These are phyloP conservation scores for Tulasnella sp. DNA, from an alignment of 768 basidiomycete species.

Conservation along the genomic window DNA sequence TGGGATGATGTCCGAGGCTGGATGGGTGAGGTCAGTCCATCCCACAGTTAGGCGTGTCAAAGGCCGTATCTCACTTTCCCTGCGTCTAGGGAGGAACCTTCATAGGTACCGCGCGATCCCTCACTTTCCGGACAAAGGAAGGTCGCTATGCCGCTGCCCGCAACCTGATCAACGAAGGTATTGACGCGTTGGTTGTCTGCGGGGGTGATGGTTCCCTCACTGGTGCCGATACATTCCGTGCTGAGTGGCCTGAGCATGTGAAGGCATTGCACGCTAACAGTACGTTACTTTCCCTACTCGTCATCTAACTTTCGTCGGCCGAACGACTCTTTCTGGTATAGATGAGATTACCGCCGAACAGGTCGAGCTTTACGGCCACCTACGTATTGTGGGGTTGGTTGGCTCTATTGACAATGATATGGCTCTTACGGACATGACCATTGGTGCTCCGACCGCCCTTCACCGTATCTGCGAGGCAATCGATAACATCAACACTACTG, in stretches of 20 bases:
- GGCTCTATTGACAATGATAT: slow-evolving; percentile 99
- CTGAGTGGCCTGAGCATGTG: slow-evolving; percentile 88
- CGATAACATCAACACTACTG: slow-evolving; percentile 96
- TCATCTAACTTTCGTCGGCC: not conserved
- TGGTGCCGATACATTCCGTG: slow-evolving; percentile 85
- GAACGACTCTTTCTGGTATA: slow-evolving; percentile 22
- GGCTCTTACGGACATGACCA: slow-evolving; percentile 94
- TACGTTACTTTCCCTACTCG: slow-evolving; percentile 24
- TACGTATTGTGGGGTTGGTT: slow-evolving; percentile 95
- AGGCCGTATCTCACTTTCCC: slow-evolving; percentile 1
- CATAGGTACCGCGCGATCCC: slow-evolving; percentile 85
- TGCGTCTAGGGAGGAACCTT: slow-evolving; percentile 71
- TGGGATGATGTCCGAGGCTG: slow-evolving; percentile 98
- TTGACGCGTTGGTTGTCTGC: slow-evolving; percentile 92
- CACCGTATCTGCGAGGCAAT: slow-evolving; percentile 96
- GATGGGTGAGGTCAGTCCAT: slow-evolving; percentile 61
- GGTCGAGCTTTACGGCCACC: slow-evolving; percentile 56
- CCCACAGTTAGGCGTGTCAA: not conserved
- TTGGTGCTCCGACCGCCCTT: slow-evolving; percentile 89
- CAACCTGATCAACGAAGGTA: slow-evolving; percentile 92
- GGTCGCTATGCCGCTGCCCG: slow-evolving; percentile 80
- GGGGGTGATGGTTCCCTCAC: slow-evolving; percentile 96
- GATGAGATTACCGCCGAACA: slow-evolving; percentile 67
- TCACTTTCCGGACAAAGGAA: slow-evolving; percentile 70
- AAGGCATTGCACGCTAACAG: slow-evolving; percentile 52